A percentile compares a stretch with the other conserved stretches of the same genome.
These are phyloP conservation scores for Zarea fungicola DNA, from an alignment of 2,329 filamentous ascomycete genomes.

Conservation along the genomic window DNA sequence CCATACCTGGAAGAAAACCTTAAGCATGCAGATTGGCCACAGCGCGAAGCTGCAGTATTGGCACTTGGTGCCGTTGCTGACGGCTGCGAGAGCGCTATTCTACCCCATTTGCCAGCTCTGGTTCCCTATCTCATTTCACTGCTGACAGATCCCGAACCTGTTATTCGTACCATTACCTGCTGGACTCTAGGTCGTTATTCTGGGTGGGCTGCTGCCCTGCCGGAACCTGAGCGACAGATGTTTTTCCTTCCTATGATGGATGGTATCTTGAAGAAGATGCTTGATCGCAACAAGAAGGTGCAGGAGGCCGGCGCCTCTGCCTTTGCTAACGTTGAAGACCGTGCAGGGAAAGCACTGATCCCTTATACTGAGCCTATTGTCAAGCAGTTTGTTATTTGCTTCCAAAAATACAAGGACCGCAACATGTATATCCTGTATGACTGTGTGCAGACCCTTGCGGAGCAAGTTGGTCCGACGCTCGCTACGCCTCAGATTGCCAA, in stretches of 20 bases:
- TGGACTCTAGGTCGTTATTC: conserved; percentile 96
- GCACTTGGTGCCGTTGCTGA: conserved; percentile 92
- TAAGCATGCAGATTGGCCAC: conserved; percentile 82
- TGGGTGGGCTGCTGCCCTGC: conserved; percentile 77
- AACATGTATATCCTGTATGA: conserved; percentile 99
- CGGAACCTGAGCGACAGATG: conserved; percentile 62
- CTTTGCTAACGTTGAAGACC: conserved; percentile 93
- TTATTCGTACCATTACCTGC: conserved; percentile 94
- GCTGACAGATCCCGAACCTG: conserved; percentile 76
- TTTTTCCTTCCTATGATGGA: conserved; percentile 98
- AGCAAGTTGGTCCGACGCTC: conserved; percentile 78
- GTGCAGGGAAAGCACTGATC: conserved; percentile 72
- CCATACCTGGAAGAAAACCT: conserved; percentile 90
- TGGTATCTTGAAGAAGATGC: conserved; percentile 87
- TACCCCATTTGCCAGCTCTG: conserved; percentile 83
- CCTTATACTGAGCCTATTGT: conserved; percentile 89
- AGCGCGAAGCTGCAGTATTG: conserved; percentile 88
- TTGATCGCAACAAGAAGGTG: conserved; percentile 96
- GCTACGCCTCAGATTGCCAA: conserved; percentile 76
- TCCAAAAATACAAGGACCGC: conserved; percentile 92
- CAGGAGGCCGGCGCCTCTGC: conserved; percentile 94
- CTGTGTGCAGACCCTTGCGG: conserved; percentile 93
- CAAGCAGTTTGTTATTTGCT: conserved; percentile 86
- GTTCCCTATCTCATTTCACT: conserved; percentile 86
- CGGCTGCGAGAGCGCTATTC: conserved; percentile 85